Evolutionary conservation across 805 yeast species (phyloP), one percentile per base, ranked within the genome.

Genomic region (Ogataea pini): DNA sequence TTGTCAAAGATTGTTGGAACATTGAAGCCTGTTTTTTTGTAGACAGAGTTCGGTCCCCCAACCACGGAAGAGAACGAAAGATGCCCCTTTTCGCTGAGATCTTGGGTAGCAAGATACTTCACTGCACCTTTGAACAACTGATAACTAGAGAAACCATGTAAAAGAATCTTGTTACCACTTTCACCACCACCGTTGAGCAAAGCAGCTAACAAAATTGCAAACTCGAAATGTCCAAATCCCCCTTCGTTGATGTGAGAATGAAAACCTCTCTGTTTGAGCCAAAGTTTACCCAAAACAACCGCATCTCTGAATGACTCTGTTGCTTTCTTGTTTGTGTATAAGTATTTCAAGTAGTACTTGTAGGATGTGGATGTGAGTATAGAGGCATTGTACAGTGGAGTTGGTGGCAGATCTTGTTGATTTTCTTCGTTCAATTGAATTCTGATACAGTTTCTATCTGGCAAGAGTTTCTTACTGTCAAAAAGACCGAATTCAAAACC

Each of bases 171-270:
- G 59, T 84, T 85, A 12, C 95, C 94, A 55, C 74, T 76, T 6
- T 71, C 66, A 50, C 92, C 91, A 57, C 95, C 95, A 58, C 97
- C 97, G 52, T 83, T 82, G 36, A 94, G 71, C 46, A 94, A 70
- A 1, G 90, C 86, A 36, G 96, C 84, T 83, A 89, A 80, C 43
- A 92, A 67, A 32, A 85, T 70, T 25, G 90, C 84, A 65, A 90
- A 90, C 69, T 94, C 98, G 64, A 89, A 89, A 58, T 85, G 87
- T 10, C 98, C 98, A 66, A 94, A 92, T 0, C 98, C 98, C 39
- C 80, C 80, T 36, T 78, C 73, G 14, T 78, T 72, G 27, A 85
- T 63, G 13, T 78, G 68, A 0, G 95, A 81, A 9, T 79, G 75
- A 49, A 89, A 80, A 0, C 96, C 96, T 55, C 96, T 78, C 68